Percentiles rank a stretch among this genome's conserved stretches.
Evolutionary conservation across 495 filamentous ascomycete genomes (phyloP).

Genomic region (Neurospora sp.): DNA sequence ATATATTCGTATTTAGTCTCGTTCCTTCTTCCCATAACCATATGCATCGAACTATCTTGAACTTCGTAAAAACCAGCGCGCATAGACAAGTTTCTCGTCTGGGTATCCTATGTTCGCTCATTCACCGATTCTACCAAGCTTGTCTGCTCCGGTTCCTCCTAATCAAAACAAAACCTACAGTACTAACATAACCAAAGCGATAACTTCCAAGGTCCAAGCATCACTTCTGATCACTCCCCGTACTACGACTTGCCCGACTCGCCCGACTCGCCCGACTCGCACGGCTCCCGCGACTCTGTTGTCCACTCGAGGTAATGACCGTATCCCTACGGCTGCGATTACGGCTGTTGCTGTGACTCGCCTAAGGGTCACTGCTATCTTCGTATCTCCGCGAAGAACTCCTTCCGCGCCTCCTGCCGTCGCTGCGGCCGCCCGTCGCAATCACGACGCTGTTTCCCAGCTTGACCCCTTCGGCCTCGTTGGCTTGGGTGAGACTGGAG

Average conservation of each 20-base stretch:
- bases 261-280: neutral
- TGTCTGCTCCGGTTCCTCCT: neutral
- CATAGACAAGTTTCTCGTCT: neutral
- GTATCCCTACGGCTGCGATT: neutral
- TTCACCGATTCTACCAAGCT: neutral
- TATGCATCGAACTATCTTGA: neutral
- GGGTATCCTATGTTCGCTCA: neutral
- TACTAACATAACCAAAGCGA: neutral
- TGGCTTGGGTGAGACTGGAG: conserved; percentile 8
- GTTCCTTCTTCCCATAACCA: neutral
- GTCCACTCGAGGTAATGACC: neutral
- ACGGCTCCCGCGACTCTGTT: neutral
- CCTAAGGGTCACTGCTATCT: conserved; percentile 1
- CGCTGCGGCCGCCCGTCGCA: conserved; percentile 2
- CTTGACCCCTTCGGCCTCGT: conserved; percentile 2
- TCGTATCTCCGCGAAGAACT: conserved; percentile 3
- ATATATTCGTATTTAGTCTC: neutral
- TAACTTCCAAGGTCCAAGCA: neutral
- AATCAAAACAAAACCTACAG: neutral
- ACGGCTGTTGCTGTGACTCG: neutral
- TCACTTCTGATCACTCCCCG: neutral
- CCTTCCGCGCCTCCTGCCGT: neutral
- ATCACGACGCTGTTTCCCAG: conserved; percentile 15
- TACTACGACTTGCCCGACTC: neutral
- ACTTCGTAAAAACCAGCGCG: neutral